Evolutionary conservation across 2,329 filamentous ascomycete genomes (phyloP).

Genomic region (Plenodomus tracheiphilus): DNA sequence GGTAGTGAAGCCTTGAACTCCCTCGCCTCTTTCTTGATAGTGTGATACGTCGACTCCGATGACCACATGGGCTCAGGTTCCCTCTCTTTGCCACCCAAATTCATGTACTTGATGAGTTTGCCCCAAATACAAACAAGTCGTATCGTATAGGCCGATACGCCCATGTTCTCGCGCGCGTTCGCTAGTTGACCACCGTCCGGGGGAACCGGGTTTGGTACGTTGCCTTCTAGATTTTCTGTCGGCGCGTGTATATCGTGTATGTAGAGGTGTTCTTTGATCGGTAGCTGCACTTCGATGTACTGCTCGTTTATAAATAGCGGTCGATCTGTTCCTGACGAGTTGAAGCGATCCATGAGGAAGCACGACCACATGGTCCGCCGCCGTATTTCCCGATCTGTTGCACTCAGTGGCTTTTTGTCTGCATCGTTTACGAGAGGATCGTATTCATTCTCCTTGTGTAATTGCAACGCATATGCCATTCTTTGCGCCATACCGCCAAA

Average conservation of each 20-base stretch:
- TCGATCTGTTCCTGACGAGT: slow-evolving; percentile 90
- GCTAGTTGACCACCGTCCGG: slow-evolving; percentile 66
- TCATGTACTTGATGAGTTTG: slow-evolving; percentile 83
- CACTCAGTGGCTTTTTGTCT: slow-evolving; percentile 70
- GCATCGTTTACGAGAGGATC: slow-evolving; percentile 71
- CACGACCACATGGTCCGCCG: slow-evolving; percentile 97
- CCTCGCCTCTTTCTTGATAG: slow-evolving; percentile 71
- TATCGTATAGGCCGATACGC: slow-evolving; percentile 88
- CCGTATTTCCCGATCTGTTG: slow-evolving; percentile 90
- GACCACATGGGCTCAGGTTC: slow-evolving; percentile 82
- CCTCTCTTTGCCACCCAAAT: slow-evolving; percentile 81
- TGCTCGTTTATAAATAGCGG: slow-evolving; percentile 91
- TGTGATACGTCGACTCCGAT: slow-evolving; percentile 73
- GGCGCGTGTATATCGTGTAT: slow-evolving; percentile 87
- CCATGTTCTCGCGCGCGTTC: slow-evolving; percentile 83
- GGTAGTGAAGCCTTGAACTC: slow-evolving; percentile 73
- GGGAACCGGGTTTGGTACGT: slow-evolving; percentile 64
- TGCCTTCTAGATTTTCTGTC: slow-evolving; percentile 80
- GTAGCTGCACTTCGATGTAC: slow-evolving; percentile 84
- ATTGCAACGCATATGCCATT: slow-evolving; percentile 93
- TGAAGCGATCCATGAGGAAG: slow-evolving; percentile 96
- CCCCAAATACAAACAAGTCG: slow-evolving; percentile 87
- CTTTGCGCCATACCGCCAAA: slow-evolving; percentile 92
- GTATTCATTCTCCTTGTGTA: slow-evolving; percentile 88
- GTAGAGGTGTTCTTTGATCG: slow-evolving; percentile 87